Evolutionary conservation across 306 rosid species (phyloP), one percentile per base, ranked within the genome.

Genomic region (Casuarina cunninghamiana): DNA sequence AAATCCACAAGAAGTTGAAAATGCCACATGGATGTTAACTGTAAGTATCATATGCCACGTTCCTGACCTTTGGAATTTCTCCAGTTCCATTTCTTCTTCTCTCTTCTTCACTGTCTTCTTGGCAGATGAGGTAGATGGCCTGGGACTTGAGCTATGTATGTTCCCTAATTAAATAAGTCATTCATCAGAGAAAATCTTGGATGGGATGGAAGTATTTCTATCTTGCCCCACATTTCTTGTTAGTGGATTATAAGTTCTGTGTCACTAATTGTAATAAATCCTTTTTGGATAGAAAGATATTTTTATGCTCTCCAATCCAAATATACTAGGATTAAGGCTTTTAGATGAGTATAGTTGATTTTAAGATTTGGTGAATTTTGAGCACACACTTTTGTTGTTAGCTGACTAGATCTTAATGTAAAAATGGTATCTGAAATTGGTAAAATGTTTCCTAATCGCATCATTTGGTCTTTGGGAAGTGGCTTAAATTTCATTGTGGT

Each of bases 11-110:
- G 99, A 95, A 84, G 95, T 95, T 53, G 97, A 95, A 84, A 95
- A 93, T 58, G 97, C 99, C 54, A 92, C 97, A 69, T 93, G 99
- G 99, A 95, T 91, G 99, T 92, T 93, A 67, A 93, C 97, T 19
- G 99, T 95, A 84, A 78, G 93, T 79, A 41, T 71, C 58, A 65
- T 51, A 21, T 69, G 62, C 45, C 21, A n/a, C 41, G 11, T 16
- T 13, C 3, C 44, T 65, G 26, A 65, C 32, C 15, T 38, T 3
- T 15, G 66, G 1, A 60, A 15, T 67, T 67, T 41, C 32, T 65
- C 17, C 39, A 3, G 46, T 19, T n/a, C 55, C 35, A 43, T n/a
- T 69, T 69, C 73, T 26, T 26, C 54, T 8, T 44, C 39, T 19
- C 41, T 41, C 12, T 35, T 4, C 13, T 41, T 16, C 32, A 26